phyloP scores from a whole-genome alignment of 805 yeast species.

The Pichia sporocuriosa region DNA sequence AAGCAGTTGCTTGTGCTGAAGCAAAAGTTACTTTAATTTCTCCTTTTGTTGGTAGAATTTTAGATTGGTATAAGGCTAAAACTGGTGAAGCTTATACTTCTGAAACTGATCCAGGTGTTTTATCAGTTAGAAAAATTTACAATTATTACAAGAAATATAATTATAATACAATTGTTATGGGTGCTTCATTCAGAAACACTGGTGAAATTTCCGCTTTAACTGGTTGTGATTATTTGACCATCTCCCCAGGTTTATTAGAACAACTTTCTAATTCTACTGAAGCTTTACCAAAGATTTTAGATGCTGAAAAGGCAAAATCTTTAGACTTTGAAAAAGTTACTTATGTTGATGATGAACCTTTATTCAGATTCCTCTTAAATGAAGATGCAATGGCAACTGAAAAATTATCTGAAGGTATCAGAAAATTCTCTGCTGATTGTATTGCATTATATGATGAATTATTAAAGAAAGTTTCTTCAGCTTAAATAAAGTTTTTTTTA shows the following conservation, averaged over 20 bases:
- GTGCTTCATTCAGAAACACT: slow-evolving; percentile 97
- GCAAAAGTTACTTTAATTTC: slow-evolving; percentile 93
- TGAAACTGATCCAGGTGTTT: slow-evolving; percentile 92
- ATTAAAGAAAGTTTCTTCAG: slow-evolving; percentile 40
- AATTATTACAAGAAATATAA: slow-evolving; percentile 97
- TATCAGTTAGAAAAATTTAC: slow-evolving; percentile 80
- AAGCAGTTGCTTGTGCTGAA: slow-evolving; percentile 99
- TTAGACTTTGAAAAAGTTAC: slow-evolving; percentile 62
- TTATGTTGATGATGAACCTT: slow-evolving; percentile 77
- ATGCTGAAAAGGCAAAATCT: slow-evolving; percentile 54
- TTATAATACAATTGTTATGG: slow-evolving; percentile 98
- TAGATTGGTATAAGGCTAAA: slow-evolving; percentile 95
- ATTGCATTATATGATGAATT: slow-evolving; percentile 65
- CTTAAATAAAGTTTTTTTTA: slow-evolving; percentile 6
- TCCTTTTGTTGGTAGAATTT: slow-evolving; percentile 98
- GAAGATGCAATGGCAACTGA: slow-evolving; percentile 99
- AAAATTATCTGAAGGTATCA: slow-evolving; percentile 96
- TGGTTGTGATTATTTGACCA: slow-evolving; percentile 94
- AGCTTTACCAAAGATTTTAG: slow-evolving; percentile 74
- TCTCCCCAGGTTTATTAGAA: slow-evolving; percentile 88
- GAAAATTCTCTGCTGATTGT: slow-evolving; percentile 93
- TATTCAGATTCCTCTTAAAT: slow-evolving; percentile 85
- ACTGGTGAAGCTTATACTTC: slow-evolving; percentile 83
- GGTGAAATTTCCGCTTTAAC: slow-evolving; percentile 96
- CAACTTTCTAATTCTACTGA: slow-evolving; percentile 74